Conservation (phyloP, 768 basidiomycete species). For the Xanthoconium stramineum region DNA sequence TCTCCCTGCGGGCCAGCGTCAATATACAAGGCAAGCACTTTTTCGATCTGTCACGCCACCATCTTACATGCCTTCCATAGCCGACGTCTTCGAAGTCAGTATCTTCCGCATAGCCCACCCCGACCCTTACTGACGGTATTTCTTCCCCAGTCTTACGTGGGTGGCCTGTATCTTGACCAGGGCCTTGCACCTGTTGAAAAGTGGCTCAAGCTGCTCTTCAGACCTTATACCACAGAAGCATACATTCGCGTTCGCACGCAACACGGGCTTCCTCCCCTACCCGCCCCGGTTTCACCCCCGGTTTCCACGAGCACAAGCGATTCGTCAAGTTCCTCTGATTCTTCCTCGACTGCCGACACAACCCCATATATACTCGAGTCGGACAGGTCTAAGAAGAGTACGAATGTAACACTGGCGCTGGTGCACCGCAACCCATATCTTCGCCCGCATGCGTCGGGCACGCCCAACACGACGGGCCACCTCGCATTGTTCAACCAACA, state of each 20-base stretch:
- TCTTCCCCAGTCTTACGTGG: constrained; percentile 61
- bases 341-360: neutral
- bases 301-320: constrained; percentile 14
- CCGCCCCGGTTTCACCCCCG: constrained; percentile 25
- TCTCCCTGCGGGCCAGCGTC: constrained; percentile 63
- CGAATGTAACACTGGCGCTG: constrained; percentile 10
- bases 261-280: constrained; percentile 57
- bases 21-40: constrained; percentile 64
- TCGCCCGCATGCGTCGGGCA: constrained; percentile 21
- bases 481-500: constrained; percentile 80
- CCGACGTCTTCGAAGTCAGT: constrained; percentile 76
- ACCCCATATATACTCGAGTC: neutral
- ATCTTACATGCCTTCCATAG: constrained; percentile 33
- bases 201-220: constrained; percentile 65
- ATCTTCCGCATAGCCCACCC: neutral
- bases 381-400: neutral
- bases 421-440: constrained; percentile 1
- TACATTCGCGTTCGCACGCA: constrained; percentile 63
- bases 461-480: constrained; percentile 49
- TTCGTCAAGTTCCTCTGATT: constrained; percentile 15
- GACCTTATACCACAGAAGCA: constrained; percentile 58
- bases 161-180: constrained; percentile 72
- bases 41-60: neutral
- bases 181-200: constrained; percentile 51
- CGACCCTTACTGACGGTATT: constrained; percentile 1